Conservation (phyloP, 768 basidiomycete genomes). For the Polyporus arcularius region DNA sequence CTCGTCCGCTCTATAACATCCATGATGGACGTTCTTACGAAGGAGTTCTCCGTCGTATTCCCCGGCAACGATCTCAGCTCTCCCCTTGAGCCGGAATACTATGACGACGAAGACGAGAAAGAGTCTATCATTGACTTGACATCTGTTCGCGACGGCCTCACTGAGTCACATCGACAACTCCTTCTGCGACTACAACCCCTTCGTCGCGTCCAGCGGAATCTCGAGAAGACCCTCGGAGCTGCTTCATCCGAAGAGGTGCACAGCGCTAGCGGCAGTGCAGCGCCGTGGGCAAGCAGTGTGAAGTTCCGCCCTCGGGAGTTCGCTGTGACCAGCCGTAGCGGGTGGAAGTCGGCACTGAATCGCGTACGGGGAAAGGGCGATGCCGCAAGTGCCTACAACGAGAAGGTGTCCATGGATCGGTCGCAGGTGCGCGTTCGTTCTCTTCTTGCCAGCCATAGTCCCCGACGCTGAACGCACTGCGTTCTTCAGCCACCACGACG, state of each 20-base stretch:
- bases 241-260: conserved; percentile 46
- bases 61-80: not conserved
- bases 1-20: conserved; percentile 72
- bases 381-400: not conserved
- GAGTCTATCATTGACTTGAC: not conserved
- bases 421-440: not conserved
- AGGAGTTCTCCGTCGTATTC: conserved; percentile 18
- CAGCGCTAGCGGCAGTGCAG: conserved; percentile 2
- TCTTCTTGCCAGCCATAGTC: not conserved
- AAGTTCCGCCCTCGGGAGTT: conserved; percentile 25
- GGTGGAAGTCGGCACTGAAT: conserved; percentile 29
- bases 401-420: not conserved
- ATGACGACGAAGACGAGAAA: conserved; percentile 12
- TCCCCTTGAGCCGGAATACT: conserved; percentile 7
- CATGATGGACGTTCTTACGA: conserved; percentile 56
- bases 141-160: conserved; percentile 35
- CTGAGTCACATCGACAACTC: conserved; percentile 59
- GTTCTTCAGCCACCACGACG: not conserved
- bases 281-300: conserved; percentile 16
- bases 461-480: not conserved
- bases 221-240: conserved; percentile 61
- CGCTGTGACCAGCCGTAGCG: conserved; percentile 25
- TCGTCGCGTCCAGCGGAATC: conserved; percentile 52
- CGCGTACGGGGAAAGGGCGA: conserved; percentile 17
- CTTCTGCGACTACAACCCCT: conserved; percentile 58